Conservation (phyloP, 257 asterid genomes). For the Solanum rostratum region DNA sequence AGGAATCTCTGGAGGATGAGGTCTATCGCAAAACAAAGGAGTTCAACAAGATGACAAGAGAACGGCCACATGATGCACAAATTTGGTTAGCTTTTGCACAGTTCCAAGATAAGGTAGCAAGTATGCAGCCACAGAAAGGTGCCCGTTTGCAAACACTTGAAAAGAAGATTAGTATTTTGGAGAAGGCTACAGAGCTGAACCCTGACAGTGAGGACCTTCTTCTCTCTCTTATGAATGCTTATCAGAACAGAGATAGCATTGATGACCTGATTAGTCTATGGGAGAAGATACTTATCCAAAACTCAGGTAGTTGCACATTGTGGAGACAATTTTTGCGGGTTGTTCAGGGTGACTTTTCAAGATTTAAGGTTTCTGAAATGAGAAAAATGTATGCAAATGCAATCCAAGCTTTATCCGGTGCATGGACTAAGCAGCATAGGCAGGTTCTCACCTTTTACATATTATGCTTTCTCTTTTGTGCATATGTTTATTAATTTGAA, state of each 20-base stretch:
- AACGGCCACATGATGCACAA: conserved; percentile 72
- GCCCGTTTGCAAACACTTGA: conserved; percentile 92
- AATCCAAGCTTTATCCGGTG: conserved; percentile 80
- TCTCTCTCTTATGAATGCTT: conserved; percentile 79
- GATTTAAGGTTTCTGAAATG: conserved; percentile 89
- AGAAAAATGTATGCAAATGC: conserved; percentile 89
- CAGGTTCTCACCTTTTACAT: conserved; percentile 70
- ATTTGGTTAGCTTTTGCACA: conserved; percentile 75
- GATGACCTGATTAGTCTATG: conserved; percentile 73
- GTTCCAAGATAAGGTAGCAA: conserved; percentile 88
- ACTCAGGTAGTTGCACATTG: conserved; percentile 75
- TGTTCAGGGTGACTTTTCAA: conserved; percentile 80
- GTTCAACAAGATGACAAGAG: conserved; percentile 77
- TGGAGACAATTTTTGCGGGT: conserved; percentile 89
- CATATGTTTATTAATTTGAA: background rate
- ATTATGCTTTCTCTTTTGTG: conserved; percentile 7
- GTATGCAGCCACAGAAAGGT: conserved; percentile 80
- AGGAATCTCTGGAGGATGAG: conserved; percentile 96
- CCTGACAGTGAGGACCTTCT: conserved; percentile 84
- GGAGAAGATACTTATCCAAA: conserved; percentile 64
- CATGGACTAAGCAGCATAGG: conserved; percentile 86
- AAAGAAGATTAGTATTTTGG: conserved; percentile 90
- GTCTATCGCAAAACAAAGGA: conserved; percentile 71
- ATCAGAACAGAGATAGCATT: conserved; percentile 63
- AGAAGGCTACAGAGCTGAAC: conserved; percentile 83